These are phyloP conservation scores for Rhodotorula sp. DNA, from an alignment of 1,284 basidiomycete genomes.

Conservation along the genomic window DNA sequence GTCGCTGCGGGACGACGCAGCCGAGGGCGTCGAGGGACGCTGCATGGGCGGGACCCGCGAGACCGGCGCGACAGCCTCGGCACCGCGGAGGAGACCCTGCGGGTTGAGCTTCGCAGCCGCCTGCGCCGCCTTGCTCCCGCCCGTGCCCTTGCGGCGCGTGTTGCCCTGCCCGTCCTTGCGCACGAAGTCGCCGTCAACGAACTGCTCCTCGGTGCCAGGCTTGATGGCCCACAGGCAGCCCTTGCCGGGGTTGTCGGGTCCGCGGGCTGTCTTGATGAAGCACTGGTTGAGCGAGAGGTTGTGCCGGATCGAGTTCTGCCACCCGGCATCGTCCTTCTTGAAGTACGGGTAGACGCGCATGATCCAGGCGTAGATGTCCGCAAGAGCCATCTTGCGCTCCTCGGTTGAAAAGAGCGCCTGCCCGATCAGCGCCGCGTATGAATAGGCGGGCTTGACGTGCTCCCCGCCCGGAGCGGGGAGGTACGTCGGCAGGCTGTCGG, in stretches of 20 bases:
- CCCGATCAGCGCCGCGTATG: slow-evolving; percentile 93
- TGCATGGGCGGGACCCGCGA: not conserved
- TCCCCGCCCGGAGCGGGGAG: slow-evolving; percentile 5
- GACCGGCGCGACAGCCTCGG: not conserved
- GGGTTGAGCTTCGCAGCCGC: not conserved
- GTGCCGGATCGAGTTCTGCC: slow-evolving; percentile 94
- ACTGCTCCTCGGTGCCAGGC: slow-evolving; percentile 47
- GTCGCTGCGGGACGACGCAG: not conserved
- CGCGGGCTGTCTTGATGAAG: slow-evolving; percentile 48
- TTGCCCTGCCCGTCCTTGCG: slow-evolving; percentile 39
- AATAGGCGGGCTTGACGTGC: slow-evolving; percentile 70
- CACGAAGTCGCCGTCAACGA: slow-evolving; percentile 47
- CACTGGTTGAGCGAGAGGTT: slow-evolving; percentile 79
- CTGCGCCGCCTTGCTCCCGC: slow-evolving; percentile 2
- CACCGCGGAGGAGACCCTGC: not conserved
- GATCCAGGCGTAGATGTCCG: slow-evolving; percentile 96
- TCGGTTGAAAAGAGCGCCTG: slow-evolving; percentile 86
- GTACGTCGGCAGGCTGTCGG: slow-evolving; percentile 2
- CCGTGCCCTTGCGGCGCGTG: slow-evolving; percentile 15
- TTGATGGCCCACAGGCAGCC: slow-evolving; percentile 54
- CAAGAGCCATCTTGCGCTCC: slow-evolving; percentile 80
- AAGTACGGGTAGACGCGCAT: slow-evolving; percentile 91
- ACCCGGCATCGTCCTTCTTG: slow-evolving; percentile 76
- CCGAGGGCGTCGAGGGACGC: not conserved
- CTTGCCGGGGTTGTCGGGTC: slow-evolving; percentile 52